Evolutionary conservation across 2,329 filamentous ascomycete genomes (phyloP).

Genomic region (Neospermospora avenae): DNA sequence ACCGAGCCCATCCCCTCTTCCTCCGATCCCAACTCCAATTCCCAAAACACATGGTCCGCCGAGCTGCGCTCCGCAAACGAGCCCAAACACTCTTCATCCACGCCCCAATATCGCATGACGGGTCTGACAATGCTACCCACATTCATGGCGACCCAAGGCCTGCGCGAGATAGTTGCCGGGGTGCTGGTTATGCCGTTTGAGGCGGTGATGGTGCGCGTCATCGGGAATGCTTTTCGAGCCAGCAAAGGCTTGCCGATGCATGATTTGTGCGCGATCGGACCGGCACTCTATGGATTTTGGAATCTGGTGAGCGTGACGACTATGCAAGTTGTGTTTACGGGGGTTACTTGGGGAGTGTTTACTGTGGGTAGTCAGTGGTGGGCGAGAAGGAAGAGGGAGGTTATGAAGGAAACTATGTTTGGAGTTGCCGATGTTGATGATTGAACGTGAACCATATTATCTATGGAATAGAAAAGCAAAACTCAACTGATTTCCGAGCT

Average conservation of each 20-base stretch:
- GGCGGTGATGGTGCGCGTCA: constrained; percentile 31
- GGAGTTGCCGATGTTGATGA: background rate
- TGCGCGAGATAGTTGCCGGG: constrained; percentile 30
- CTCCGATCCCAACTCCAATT: constrained; percentile 25
- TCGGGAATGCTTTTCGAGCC: constrained; percentile 28
- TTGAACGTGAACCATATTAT: background rate
- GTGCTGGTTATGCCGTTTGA: constrained; percentile 34
- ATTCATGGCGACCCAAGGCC: constrained; percentile 33
- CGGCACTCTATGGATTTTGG: constrained; percentile 14
- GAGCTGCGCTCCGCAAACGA: constrained; percentile 36
- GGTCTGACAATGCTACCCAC: constrained; percentile 35
- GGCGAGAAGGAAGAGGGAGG: constrained; percentile 7
- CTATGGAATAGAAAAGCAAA: no score
- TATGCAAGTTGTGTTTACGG: constrained; percentile 29
- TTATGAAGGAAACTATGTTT: background rate
- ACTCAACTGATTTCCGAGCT: no score
- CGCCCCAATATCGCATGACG: constrained; percentile 31
- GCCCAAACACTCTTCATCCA: constrained; percentile 19
- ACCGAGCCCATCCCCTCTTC: constrained; percentile 26
- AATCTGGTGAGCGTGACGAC: constrained; percentile 27
- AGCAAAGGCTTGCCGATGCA: constrained; percentile 19
- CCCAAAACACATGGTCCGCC: constrained; percentile 34
- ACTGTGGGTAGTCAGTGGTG: constrained; percentile 23
- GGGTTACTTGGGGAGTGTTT: constrained; percentile 30
- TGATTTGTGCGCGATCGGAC: constrained; percentile 22